Conservation (phyloP, 2,329 filamentous ascomycete species). For the Colletotrichum lindemuthianum region DNA sequence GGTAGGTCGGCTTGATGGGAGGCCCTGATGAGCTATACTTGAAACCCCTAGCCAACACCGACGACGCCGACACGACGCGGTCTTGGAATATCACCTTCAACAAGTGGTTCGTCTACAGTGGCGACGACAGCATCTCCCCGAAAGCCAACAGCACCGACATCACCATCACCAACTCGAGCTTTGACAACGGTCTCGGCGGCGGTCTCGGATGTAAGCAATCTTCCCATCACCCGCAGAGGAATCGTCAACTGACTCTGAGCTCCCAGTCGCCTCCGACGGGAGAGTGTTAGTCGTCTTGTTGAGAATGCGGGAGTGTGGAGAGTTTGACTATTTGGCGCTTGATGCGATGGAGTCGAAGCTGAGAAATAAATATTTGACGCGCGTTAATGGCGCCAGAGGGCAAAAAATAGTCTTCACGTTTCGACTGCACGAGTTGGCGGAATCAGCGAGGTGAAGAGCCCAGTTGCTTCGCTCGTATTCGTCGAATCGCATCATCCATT, state of each 20-base stretch:
- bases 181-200: slow-evolving; percentile 42
- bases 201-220: slow-evolving; percentile 51
- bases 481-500: too few species aligned
- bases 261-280: slow-evolving; percentile 17
- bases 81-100: slow-evolving; percentile 41
- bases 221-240: not conserved
- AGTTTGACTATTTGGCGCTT: not conserved
- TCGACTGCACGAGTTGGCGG: too few species aligned
- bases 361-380: too few species aligned
- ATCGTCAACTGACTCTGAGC: not conserved
- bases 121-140: too few species aligned
- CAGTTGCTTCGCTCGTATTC: too few species aligned
- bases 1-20: slow-evolving; percentile 32
- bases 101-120: slow-evolving; percentile 34
- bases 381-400: too few species aligned
- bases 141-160: too few species aligned
- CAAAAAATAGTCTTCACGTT: too few species aligned
- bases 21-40: not conserved
- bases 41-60: slow-evolving; percentile 42
- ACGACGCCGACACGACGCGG: slow-evolving; percentile 43
- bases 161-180: too few species aligned
- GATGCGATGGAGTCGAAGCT: too few species aligned
- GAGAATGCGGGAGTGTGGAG: not conserved
- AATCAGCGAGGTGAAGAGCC: too few species aligned
- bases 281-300: not conserved